phyloP scores from a whole-genome alignment of 331 rosid genomes.

The Pyrus hybrid region DNA sequence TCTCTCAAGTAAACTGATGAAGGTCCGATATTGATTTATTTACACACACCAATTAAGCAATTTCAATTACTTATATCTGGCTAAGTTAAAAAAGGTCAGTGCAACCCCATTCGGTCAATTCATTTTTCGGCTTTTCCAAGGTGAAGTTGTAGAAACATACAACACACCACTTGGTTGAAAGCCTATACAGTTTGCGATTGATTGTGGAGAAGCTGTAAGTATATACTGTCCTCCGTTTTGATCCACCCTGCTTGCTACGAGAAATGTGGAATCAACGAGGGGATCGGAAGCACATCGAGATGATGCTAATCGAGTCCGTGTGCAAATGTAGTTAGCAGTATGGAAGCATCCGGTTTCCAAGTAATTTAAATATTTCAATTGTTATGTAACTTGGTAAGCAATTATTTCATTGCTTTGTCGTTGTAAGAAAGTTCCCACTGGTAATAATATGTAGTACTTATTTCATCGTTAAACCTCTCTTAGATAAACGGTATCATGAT shows the following conservation, averaged over 20 bases:
- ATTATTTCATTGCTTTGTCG: slow-evolving; percentile 10
- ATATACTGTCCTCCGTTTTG: slow-evolving; percentile 28
- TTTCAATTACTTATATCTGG: slow-evolving; percentile 10
- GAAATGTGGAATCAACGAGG: slow-evolving; percentile 11
- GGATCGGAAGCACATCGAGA: slow-evolving; percentile 45
- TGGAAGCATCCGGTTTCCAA: slow-evolving; percentile 59
- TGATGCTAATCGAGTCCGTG: slow-evolving; percentile 49
- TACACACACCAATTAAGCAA: slow-evolving; percentile 13
- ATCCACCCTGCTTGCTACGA: slow-evolving; percentile 26
- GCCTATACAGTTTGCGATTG: slow-evolving; percentile 37
- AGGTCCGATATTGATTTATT: slow-evolving; percentile 12
- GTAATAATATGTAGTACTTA: slow-evolving; percentile 2
- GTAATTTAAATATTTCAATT: slow-evolving; percentile 15
- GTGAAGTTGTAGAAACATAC: slow-evolving; percentile 78
- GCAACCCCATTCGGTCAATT: slow-evolving; percentile 36
- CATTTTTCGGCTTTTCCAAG: slow-evolving; percentile 48
- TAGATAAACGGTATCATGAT: too few species aligned
- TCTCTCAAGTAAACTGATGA: slow-evolving; percentile 9
- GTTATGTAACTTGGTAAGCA: slow-evolving; percentile 4
- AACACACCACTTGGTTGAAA: slow-evolving; percentile 58
- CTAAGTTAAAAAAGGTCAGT: slow-evolving; percentile 20
- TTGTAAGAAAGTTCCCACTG: background rate
- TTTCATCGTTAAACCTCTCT: too few species aligned
- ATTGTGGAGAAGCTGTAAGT: slow-evolving; percentile 39
- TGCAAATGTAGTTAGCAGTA: slow-evolving; percentile 30